Evolutionary conservation across 2,329 filamentous ascomycete genomes (phyloP).

Genomic region (Sporothrix pallida): DNA sequence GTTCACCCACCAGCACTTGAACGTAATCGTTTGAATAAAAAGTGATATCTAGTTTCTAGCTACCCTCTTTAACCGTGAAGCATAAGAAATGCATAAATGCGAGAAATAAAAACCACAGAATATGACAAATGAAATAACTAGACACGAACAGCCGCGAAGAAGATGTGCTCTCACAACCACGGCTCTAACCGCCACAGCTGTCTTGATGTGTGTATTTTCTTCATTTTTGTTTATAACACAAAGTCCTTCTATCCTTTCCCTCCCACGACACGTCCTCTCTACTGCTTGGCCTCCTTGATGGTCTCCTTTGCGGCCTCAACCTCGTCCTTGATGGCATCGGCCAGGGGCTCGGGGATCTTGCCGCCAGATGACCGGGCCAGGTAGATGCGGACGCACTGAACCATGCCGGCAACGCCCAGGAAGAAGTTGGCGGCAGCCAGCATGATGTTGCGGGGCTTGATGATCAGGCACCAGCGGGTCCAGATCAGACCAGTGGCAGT

Average conservation of each 20-base stretch:
- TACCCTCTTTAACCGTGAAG: background rate
- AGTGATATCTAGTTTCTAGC: background rate
- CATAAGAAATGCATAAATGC: background rate
- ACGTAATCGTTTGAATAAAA: background rate
- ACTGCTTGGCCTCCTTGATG: slow-evolving; percentile 20
- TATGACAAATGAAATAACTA: background rate
- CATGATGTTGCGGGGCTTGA: slow-evolving; percentile 91
- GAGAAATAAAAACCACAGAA: background rate
- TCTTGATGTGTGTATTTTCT: slow-evolving; percentile 5
- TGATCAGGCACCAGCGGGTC: slow-evolving; percentile 98
- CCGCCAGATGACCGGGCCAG: slow-evolving; percentile 40
- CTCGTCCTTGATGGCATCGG: slow-evolving; percentile 11
- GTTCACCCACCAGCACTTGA: background rate
- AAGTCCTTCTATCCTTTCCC: too few species aligned
- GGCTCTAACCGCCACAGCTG: background rate
- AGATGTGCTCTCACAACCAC: background rate
- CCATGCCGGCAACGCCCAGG: slow-evolving; percentile 83
- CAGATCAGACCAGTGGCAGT: slow-evolving; percentile 93
- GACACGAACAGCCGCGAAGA: too few species aligned
- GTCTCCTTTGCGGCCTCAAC: background rate
- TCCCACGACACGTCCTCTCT: background rate
- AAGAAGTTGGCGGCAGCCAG: slow-evolving; percentile 98
- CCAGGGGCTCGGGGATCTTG: background rate
- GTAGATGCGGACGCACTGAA: slow-evolving; percentile 80
- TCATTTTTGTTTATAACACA: background rate